Percentiles rank a stretch among this genome's conserved stretches.
Conservation (phyloP, 2,329 filamentous ascomycete species). For the Eurotiales sp. region DNA sequence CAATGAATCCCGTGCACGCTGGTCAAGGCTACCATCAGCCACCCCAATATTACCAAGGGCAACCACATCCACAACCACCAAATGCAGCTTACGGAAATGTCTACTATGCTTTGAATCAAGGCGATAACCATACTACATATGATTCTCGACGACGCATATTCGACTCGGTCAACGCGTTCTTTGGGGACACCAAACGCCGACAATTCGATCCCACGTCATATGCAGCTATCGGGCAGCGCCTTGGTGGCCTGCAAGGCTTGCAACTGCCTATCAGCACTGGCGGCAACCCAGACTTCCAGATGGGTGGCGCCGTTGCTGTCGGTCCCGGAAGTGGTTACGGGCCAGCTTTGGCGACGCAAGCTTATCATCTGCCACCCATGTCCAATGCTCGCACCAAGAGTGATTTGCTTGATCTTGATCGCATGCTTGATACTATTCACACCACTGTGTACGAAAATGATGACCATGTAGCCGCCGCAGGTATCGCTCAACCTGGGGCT, state of each 20-base stretch:
- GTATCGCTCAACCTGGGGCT: conserved; percentile 69
- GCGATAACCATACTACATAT: conserved; percentile 58
- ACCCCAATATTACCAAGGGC: conserved; percentile 52
- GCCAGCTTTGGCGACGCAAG: conserved; percentile 64
- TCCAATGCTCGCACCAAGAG: conserved; percentile 87
- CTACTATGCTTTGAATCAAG: conserved; percentile 69
- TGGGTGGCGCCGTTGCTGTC: conserved; percentile 51
- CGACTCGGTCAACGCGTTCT: conserved; percentile 89
- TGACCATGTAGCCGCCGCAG: conserved; percentile 72
- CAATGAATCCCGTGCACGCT: conserved; percentile 40
- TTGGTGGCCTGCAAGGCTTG: conserved; percentile 74
- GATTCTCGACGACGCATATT: conserved; percentile 80
- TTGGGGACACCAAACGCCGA: conserved; percentile 86
- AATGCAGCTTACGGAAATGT: conserved; percentile 65
- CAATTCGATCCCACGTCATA: conserved; percentile 88
- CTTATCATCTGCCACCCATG: conserved; percentile 83
- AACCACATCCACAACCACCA: conserved; percentile 51
- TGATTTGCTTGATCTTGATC: conserved; percentile 89
- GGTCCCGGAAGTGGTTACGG: conserved; percentile 56
- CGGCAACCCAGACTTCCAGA: conserved; percentile 44
- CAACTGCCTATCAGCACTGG: conserved; percentile 59
- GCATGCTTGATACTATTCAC: conserved; percentile 93
- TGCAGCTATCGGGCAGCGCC: conserved; percentile 80
- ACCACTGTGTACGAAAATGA: conserved; percentile 93
- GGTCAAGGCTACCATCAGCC: conserved; percentile 40